Evolutionary conservation across 148 eudicot species (phyloP), one percentile per base, ranked within the genome.

Genomic region (Amaranthus hypochondriacus): DNA sequence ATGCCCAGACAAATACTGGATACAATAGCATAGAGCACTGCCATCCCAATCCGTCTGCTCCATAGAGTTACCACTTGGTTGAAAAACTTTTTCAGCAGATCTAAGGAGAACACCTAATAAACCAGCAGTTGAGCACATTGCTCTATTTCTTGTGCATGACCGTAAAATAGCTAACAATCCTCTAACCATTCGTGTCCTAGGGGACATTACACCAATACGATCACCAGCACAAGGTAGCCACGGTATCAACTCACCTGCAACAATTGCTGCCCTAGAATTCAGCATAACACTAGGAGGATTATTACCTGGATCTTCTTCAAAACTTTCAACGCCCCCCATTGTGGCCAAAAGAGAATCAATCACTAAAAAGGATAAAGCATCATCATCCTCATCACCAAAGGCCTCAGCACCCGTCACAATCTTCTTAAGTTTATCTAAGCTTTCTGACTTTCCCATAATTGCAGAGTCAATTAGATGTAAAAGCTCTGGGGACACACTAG

Each of bases 301-400:
- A 75, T 89, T 88, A 69, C 90, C 92, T 68, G 87, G 94, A 21
- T 95, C 96, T 75, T 92, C 97, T 76, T 92, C 99, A 76, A 96
- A 96, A 83, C 91, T 89, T 81, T 96, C 99, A 81, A 96, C 99
- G 48, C 99, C 99, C 14, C 99, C 99, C 99, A 96, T 96, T 12
- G 99, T 96, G 69, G 96, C 97, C 73, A 96, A 88, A 86, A 96
- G 95, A 10, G 97, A 92, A 79, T 96, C 99, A 79, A 92, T 91
- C 61, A 96, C 92, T 86, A 90, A 80, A 75, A 86, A 85, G 66
- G 96, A 86, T 70, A 90, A 84, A 48, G 86, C 65, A n/a, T 89
- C 89, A 68, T 76, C 81, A 71, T 87, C 91, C 66, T 86, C 89
- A 69, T 83, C 96, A 78, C 82, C 94, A 80, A 92, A 96, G 57